These are phyloP conservation scores for Coccomyxa subellipsoidea DNA, from an alignment of 163 green algal species.

Conservation along the genomic window DNA sequence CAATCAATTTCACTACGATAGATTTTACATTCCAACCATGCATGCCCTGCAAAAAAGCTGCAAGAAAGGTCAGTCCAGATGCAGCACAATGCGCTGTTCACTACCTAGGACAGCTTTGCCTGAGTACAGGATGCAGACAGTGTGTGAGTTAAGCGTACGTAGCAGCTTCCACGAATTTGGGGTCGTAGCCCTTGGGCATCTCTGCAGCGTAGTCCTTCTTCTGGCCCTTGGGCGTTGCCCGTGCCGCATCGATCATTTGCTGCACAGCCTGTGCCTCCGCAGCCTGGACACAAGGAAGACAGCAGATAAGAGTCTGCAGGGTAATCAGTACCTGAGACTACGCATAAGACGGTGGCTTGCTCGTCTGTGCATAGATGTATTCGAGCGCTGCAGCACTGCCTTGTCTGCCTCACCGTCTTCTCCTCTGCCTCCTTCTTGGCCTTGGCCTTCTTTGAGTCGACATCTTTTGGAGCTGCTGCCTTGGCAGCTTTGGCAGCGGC, in stretches of 20 bases:
- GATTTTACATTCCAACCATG: too few relatives aligned
- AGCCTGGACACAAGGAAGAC: slow-evolving; percentile 36
- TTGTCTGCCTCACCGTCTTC: slow-evolving; percentile 64
- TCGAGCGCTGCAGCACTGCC: too few relatives aligned
- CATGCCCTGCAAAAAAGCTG: background rate
- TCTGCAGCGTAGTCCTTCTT: slow-evolving; percentile 77
- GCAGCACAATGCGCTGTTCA: background rate
- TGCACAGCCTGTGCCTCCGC: slow-evolving; percentile 71
- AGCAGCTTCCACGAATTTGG: slow-evolving; percentile 75
- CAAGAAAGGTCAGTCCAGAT: background rate
- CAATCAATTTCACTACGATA: background rate
- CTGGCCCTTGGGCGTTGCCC: slow-evolving; percentile 66
- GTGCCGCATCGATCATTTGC: slow-evolving; percentile 48
- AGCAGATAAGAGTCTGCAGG: background rate
- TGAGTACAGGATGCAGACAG: background rate
- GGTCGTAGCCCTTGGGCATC: slow-evolving; percentile 90
- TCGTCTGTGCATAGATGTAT: too few relatives aligned
- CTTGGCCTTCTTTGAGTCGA: slow-evolving; percentile 52
- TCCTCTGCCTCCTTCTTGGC: slow-evolving; percentile 80
- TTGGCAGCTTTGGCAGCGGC: slow-evolving; percentile 61
- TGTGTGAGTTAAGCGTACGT: slow-evolving; percentile 34
- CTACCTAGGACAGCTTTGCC: background rate
- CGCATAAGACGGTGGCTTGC: too few relatives aligned
- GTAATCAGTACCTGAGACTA: too few relatives aligned
- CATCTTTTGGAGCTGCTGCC: slow-evolving; percentile 24